Evolutionary conservation across 2,329 filamentous ascomycete genomes (phyloP), one percentile per base, ranked within the genome.

Genomic region (Monosporascus ibericus): DNA sequence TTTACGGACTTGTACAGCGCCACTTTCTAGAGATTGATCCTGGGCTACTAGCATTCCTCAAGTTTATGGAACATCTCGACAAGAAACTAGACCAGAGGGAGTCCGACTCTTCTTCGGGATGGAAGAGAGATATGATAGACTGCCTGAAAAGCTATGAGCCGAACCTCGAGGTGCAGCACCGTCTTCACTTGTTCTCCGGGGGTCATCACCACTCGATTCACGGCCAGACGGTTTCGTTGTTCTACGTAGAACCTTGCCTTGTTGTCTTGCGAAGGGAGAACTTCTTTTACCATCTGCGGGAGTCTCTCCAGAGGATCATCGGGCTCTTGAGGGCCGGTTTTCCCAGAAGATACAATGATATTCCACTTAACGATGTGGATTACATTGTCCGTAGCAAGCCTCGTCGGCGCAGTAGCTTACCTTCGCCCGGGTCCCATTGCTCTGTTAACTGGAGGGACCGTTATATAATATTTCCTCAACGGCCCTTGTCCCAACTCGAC

Each of bases 211-310:
- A 58, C 3, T 51, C 59, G 72, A 59, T 78, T 73, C 0, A 76
- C 74, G 5, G 68, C 72, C 50, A 80, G 72, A 72, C 66, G 76
- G 48, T 54, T 15, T 40, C 52, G 9, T 48, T 46, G 8, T 51
- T 63, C n/a, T 55, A 46, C 20, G 50, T 60, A 15, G 54, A 56
- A 20, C 51, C 59, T 15, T 55, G 38, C 34, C 58, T 63, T 47
- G 11, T 57, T n/a, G 48, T 46, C 8, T 8, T 49, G 5, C 44
- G 18, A 46, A 44, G 18, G 7, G 17, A n/a, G 8, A 22, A 22
- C n/a, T 25, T 46, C 24, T n/a, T 27, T n/a, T 17, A 25, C 5
- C 42, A 46, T 24, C 20, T 46, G 14, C 11, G 25, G 7, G 11
- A 27, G 14, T 17, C 24, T 17, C 22, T 46, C 14, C 22, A 17